Evolutionary conservation across 2,329 filamentous ascomycete genomes (phyloP).

Genomic region (Ophiostoma sp.): DNA sequence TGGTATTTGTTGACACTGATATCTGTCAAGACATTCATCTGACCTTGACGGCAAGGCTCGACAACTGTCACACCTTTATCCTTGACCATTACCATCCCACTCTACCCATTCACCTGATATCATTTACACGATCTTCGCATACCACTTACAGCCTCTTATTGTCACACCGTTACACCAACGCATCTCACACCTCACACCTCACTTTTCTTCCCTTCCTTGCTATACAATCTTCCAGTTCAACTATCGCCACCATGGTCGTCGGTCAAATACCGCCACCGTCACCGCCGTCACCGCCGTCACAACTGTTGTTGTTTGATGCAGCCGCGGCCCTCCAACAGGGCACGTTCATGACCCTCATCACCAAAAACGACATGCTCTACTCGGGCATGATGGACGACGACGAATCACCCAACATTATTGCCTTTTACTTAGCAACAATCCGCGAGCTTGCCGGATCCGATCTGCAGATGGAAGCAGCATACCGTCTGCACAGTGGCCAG

Average conservation of each 20-base stretch:
- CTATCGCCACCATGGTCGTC: neutral
- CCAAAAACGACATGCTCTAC: conserved; percentile 16
- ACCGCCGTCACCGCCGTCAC: neutral
- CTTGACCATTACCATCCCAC: neutral
- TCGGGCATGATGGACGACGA: conserved; percentile 15
- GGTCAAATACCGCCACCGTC: neutral
- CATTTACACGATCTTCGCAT: neutral
- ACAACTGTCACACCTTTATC: neutral
- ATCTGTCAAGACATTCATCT: neutral
- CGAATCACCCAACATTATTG: neutral
- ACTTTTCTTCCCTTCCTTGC: neutral
- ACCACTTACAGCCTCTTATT: neutral
- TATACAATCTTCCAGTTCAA: neutral
- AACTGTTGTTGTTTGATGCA: neutral
- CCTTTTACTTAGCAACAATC: conserved; percentile 8
- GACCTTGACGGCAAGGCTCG: neutral
- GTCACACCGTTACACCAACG: neutral
- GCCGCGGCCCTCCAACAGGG: neutral
- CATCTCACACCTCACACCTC: neutral
- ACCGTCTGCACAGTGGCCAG: neutral
- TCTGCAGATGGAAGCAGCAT: neutral
- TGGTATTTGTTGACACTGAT: neutral
- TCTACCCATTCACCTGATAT: neutral
- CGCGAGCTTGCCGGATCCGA: conserved; percentile 8
- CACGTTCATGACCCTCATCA: conserved; percentile 11